Evolutionary conservation across 805 yeast genomes (phyloP).

Genomic region (Metschnikowia arizonensis): DNA sequence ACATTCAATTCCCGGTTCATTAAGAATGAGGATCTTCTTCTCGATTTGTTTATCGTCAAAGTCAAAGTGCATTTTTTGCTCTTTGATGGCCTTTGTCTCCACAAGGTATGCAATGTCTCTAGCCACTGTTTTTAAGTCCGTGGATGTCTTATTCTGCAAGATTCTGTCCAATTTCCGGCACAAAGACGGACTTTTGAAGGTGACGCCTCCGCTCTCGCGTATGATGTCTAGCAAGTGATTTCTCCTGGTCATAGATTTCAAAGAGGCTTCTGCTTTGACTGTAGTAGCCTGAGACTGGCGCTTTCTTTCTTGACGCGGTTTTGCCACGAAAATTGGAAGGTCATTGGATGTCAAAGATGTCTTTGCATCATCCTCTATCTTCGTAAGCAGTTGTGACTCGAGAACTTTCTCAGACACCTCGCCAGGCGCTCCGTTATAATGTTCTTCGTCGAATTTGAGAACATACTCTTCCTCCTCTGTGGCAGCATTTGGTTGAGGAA

Average conservation of each 20-base stretch:
- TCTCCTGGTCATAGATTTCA: conserved; percentile 31
- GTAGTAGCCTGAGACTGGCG: neutral
- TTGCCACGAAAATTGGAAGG: conserved; percentile 12
- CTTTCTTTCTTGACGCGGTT: conserved; percentile 9
- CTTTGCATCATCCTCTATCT: neutral
- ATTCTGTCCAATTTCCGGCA: conserved; percentile 30
- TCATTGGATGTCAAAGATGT: conserved; percentile 9
- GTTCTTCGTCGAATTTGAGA: conserved; percentile 7
- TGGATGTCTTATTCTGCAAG: conserved; percentile 26
- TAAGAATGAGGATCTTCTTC: conserved; percentile 30
- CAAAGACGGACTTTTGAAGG: conserved; percentile 31
- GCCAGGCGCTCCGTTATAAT: neutral
- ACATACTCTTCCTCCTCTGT: conserved; percentile 10
- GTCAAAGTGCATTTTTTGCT: conserved; percentile 12
- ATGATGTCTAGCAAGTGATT: conserved; percentile 27
- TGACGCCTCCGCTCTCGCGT: conserved; percentile 36
- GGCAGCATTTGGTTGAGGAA: neutral
- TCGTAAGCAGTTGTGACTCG: neutral
- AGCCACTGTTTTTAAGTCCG: conserved; percentile 38
- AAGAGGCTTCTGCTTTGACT: conserved; percentile 16
- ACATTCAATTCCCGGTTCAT: conserved; percentile 27
- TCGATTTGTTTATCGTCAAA: conserved; percentile 27
- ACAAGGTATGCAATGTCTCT: conserved; percentile 33
- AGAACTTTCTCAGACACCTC: neutral
- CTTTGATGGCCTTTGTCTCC: conserved; percentile 21